Evolutionary conservation across 169 alveolate genomes (phyloP), one percentile per base, ranked within the genome.

Genomic region (Cryptosporidium baileyi): DNA sequence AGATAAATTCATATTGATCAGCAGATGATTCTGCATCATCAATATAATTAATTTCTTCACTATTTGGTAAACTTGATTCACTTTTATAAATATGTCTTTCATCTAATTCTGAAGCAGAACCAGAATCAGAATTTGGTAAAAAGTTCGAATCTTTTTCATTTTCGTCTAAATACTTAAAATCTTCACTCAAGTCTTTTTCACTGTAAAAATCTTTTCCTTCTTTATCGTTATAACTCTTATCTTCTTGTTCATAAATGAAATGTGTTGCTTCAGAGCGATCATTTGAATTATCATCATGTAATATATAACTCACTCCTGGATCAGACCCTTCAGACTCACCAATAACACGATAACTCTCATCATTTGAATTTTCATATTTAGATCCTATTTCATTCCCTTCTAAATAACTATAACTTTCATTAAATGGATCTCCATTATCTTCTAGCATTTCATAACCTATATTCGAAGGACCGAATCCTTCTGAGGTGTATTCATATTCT

Each of bases 381-480:
- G 22, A 44, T 2, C 38, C 63, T 5, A 19, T 30, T 24, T 22
- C 13, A 32, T n/a, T 54, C 40, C 7, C 59, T 11, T 74, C 67
- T 1, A 19, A 30, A 47, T 74, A 54, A 38, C 67, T 74, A 40
- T 51, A 74, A 24, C 59, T 51, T 34, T 74, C 67, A 30, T 6
- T 54, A 28, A 17, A 24, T 30, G 61, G 81, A 0, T 65, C 63
- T 13, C 36, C 2, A 0, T 26, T 44, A 30, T 65, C 81, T 45
- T 32, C 34, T n/a, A 65, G 9, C 0, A 51, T 62, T 49, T 65
- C 81, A 49, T 45, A 65, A 13, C 81, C 81, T 19, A 65, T 65
- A 51, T 65, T 60, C 4, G 81, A 47, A 15, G 81, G 81, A 22
- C 81, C 81, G 47, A 65, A 65, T 19, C 81, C 81, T 49, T 65